Evolutionary conservation across 148 eudicot species (phyloP), one percentile per base, ranked within the genome.

Genomic region (Chenopodium formosanum): DNA sequence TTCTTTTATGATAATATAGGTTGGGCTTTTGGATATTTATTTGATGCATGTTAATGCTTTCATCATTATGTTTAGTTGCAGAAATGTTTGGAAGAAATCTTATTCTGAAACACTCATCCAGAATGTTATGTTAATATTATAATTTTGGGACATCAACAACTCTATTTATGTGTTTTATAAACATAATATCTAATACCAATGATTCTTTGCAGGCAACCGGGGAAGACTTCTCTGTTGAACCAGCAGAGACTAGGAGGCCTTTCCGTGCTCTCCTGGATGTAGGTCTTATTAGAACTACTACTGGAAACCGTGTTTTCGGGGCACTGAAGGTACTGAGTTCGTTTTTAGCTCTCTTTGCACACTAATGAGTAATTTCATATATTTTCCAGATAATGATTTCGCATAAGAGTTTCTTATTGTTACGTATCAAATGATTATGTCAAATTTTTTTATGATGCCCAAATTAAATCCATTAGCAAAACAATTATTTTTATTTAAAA

Each of bases 181-280:
- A n/a, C 69, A 0, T 23, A 7, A 12, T 73, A 52, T 32, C 25
- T 64, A 0, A 46, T 46, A 46, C 53, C 40, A 11, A 4, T 32
- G 5, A 56, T 80, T 68, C 4, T 3, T 25, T 46, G 29, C 74
- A 92, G 97, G 97, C 97, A 58, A 85, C 89, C 74, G 97, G 97
- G 13, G 95, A 93, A 79, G 97, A 93, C 78, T 93, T 22, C 85
- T 93, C 91, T 74, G 97, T 93, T 87, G 95, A 93, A 74, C 97
- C 97, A 10, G 87, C 85, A 17, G 97, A 90, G 31, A 87, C 84
- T 82, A 85, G 97, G 86, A 88, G 95, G 82, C 95, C 97, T 17
- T 93, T 93, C 91, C 95, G 95, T 82, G 97, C 97, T 84, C 92
- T 93, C 14, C 87, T 92, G 29, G 97, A 93, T 88, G 95, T 92